Evolutionary conservation across 2,329 filamentous ascomycete species (phyloP).

Genomic region (Apiospora kogelbergensis): DNA sequence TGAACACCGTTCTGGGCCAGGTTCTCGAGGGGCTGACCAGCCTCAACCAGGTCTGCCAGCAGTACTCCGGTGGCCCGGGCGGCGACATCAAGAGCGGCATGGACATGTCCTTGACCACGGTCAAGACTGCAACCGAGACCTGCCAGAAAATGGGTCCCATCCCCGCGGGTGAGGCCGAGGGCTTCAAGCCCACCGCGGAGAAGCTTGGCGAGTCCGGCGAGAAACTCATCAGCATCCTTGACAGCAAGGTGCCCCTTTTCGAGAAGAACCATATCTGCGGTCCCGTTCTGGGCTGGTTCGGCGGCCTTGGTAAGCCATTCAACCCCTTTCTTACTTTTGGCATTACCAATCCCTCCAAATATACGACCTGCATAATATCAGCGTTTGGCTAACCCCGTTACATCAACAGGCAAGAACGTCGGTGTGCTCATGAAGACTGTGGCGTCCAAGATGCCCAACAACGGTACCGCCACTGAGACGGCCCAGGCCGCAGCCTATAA

Average conservation of each 20-base stretch:
- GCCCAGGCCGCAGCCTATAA: background rate
- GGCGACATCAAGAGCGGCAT: constrained; percentile 3
- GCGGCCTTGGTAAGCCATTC: background rate
- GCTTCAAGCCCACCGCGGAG: background rate
- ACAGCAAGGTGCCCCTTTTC: background rate
- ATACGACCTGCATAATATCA: too few species aligned
- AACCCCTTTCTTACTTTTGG: too few species aligned
- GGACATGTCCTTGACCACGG: background rate
- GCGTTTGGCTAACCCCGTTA: background rate
- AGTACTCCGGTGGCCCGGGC: background rate
- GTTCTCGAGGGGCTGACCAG: background rate
- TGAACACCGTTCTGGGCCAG: background rate
- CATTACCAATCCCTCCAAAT: too few species aligned
- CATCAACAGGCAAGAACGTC: background rate
- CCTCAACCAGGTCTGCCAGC: background rate
- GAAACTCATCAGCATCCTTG: background rate
- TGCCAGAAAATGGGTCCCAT: background rate
- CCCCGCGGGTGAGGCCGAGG: background rate
- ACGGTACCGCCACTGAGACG: background rate
- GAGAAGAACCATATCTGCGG: background rate
- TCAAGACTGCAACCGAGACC: background rate
- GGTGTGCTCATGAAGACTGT: background rate
- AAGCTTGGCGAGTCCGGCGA: background rate
- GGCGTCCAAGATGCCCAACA: background rate
- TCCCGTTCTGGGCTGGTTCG: background rate